phyloP scores from a whole-genome alignment of 129 eudicot genomes.

The Tagetes erecta region DNA sequence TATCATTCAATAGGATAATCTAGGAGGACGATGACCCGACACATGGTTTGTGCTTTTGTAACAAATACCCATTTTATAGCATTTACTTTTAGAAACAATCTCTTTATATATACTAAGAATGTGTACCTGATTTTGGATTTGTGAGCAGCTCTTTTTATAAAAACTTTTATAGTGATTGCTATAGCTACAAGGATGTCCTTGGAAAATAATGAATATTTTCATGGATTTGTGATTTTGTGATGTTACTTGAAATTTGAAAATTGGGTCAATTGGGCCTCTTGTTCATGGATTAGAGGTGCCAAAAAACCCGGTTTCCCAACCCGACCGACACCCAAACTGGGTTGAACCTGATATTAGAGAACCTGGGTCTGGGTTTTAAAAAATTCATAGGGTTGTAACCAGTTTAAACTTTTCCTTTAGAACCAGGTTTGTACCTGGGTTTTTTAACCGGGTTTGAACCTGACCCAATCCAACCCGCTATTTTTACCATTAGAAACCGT shows the following conservation, averaged over 20 bases:
- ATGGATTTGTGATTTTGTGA: neutral
- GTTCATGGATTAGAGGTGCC: neutral
- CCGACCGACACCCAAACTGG: no score
- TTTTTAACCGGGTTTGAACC: no score
- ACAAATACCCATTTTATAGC: slow-evolving; percentile 5
- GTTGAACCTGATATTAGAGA: no score
- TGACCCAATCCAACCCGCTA: no score
- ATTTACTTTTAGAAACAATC: neutral
- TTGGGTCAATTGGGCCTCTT: slow-evolving; percentile 3
- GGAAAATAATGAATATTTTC: neutral
- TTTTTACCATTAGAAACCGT: no score
- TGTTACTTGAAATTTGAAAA: neutral
- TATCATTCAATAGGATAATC: slow-evolving; percentile 4
- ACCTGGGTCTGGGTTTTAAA: no score
- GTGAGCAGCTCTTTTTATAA: neutral
- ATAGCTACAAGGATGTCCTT: neutral
- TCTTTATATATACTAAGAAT: neutral
- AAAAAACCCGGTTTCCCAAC: no score
- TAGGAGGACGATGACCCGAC: slow-evolving; percentile 2
- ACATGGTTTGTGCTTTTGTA: neutral
- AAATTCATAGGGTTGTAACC: no score
- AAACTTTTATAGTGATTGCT: neutral
- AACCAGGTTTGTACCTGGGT: no score
- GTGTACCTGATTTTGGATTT: slow-evolving; percentile 17
- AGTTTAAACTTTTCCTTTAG: no score